Evolutionary conservation across 2,329 filamentous ascomycete species (phyloP).

Genomic region (Knufia petricola): DNA sequence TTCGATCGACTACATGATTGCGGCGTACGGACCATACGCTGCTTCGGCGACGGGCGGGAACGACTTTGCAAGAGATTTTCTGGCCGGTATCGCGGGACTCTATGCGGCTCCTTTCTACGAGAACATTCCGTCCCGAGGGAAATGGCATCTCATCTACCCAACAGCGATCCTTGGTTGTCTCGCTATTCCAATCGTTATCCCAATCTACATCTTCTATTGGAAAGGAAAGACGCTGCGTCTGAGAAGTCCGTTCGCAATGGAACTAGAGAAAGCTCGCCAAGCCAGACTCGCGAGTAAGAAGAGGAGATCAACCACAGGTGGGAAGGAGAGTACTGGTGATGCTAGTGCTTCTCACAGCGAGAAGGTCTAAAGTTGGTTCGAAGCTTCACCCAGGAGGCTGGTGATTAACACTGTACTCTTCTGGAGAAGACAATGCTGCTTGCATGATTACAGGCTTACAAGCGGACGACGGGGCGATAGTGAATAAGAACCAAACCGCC

Average conservation of each 20-base stretch:
- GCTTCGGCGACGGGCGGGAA: constrained; percentile 58
- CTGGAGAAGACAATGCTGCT: too few species aligned
- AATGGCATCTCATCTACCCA: constrained; percentile 27
- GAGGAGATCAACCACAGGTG: constrained; percentile 9
- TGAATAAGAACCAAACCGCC: too few species aligned
- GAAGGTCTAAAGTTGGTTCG: constrained; percentile 10
- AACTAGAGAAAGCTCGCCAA: constrained; percentile 40
- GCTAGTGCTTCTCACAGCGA: constrained; percentile 9
- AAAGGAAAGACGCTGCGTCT: constrained; percentile 50
- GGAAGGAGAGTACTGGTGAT: too few species aligned
- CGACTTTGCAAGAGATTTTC: constrained; percentile 53
- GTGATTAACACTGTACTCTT: too few species aligned
- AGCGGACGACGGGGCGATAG: too few species aligned
- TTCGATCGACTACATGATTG: constrained; percentile 61
- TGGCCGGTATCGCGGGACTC: constrained; percentile 52
- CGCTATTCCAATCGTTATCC: constrained; percentile 50
- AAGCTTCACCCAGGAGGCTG: too few species aligned
- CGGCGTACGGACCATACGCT: constrained; percentile 53
- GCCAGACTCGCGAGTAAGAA: constrained; percentile 18
- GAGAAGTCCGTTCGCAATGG: constrained; percentile 54
- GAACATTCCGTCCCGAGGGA: constrained; percentile 42
- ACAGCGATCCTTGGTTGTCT: constrained; percentile 53
- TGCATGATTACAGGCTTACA: too few species aligned
- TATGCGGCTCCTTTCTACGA: constrained; percentile 44
- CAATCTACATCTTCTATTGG: constrained; percentile 58